Percentiles rank a stretch among this genome's conserved stretches.
phyloP scores from a whole-genome alignment of 148 eudicot genomes.

The Simmondsia chinensis region DNA sequence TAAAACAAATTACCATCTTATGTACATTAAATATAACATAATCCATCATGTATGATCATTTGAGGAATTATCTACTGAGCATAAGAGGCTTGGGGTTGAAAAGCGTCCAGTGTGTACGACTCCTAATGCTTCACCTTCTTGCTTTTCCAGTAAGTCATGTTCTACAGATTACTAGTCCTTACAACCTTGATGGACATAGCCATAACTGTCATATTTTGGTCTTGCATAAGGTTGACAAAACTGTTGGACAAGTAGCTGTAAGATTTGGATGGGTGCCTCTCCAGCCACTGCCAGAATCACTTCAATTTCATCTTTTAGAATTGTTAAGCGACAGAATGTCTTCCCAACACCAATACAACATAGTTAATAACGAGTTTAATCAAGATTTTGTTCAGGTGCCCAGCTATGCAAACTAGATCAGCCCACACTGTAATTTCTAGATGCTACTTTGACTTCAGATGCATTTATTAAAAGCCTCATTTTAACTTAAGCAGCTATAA shows the following conservation, averaged over 20 bases:
- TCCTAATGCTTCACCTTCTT: constrained; percentile 59
- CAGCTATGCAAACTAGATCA: constrained; percentile 29
- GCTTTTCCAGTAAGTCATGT: constrained; percentile 73
- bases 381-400: constrained; percentile 37
- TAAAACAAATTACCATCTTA: neutral
- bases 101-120: constrained; percentile 79
- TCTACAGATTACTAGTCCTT: neutral
- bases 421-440: constrained; percentile 28
- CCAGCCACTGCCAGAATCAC: constrained; percentile 44
- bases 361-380: neutral
- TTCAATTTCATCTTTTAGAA: constrained; percentile 53
- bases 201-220: constrained; percentile 7
- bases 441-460: too few species aligned
- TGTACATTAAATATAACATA: too few species aligned
- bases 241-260: constrained; percentile 56
- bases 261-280: constrained; percentile 92
- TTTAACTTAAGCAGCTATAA: too few species aligned
- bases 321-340: constrained; percentile 23
- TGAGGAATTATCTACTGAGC: constrained; percentile 67
- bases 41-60: too few species aligned
- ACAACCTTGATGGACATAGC: neutral
- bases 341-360: neutral
- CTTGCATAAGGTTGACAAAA: constrained; percentile 59
- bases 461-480: too few species aligned
- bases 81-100: constrained; percentile 76